Percentiles rank a stretch among this genome's conserved stretches.
These are phyloP conservation scores for Tetrastigma voinierianum DNA, from an alignment of 164 flowering plant genomes.

Conservation along the genomic window DNA sequence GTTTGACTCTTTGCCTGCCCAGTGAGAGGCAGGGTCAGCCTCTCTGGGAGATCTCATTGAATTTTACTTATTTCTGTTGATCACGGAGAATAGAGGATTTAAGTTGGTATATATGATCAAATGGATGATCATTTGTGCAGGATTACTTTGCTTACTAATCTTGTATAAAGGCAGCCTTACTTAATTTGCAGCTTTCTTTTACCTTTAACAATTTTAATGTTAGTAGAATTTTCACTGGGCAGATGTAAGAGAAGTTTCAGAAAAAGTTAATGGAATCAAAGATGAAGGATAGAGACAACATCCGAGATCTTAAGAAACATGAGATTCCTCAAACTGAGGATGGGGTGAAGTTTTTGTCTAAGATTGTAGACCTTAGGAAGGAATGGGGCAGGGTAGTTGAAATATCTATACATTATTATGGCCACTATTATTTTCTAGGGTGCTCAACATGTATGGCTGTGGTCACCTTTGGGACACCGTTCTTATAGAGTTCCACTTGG, in stretches of 20 bases:
- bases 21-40: slow-evolving; percentile 29
- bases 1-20: slow-evolving; percentile 33
- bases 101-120: slow-evolving; percentile 38
- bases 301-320: slow-evolving; percentile 54
- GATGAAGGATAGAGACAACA: slow-evolving; percentile 53
- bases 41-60: slow-evolving; percentile 54
- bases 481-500: slow-evolving; percentile 44
- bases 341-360: slow-evolving; percentile 65
- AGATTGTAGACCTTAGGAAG: slow-evolving; percentile 32
- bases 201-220: slow-evolving; percentile 34
- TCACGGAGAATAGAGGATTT: slow-evolving; percentile 42
- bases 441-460: slow-evolving; percentile 47
- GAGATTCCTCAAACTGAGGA: slow-evolving; percentile 58
- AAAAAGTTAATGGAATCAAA: slow-evolving; percentile 48
- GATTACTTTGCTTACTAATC: slow-evolving; percentile 32
- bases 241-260: slow-evolving; percentile 38
- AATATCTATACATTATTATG: slow-evolving; percentile 28
- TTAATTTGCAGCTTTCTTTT: slow-evolving; percentile 28
- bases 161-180: slow-evolving; percentile 38
- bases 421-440: slow-evolving; percentile 36
- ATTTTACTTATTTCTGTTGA: slow-evolving; percentile 54
- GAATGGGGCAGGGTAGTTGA: slow-evolving; percentile 39
- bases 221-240: slow-evolving; percentile 44
- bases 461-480: slow-evolving; percentile 46
- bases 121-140: slow-evolving; percentile 43